phyloP scores from a whole-genome alignment of 257 asterid species.

The Capsicum baccatum region DNA sequence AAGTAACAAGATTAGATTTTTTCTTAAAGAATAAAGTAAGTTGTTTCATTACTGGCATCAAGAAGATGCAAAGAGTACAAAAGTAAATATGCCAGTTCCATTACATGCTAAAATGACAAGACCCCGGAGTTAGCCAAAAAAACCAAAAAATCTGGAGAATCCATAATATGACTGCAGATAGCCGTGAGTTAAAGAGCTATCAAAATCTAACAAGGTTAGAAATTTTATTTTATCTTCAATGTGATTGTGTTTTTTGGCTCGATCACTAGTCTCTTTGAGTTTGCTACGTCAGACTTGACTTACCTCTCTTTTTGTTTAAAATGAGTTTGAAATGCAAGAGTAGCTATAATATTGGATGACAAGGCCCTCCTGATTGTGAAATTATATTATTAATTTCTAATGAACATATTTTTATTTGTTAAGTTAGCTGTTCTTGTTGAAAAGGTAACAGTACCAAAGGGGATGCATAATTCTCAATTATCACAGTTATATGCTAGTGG shows the following conservation, averaged over 20 bases:
- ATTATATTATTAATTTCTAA: background rate
- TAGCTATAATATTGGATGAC: background rate
- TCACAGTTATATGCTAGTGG: background rate
- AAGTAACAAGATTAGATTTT: background rate
- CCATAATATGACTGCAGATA: background rate
- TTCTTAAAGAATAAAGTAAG: background rate
- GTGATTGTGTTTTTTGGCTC: background rate
- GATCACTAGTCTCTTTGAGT: background rate
- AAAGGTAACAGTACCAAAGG: background rate
- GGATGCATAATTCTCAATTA: background rate
- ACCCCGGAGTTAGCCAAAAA: background rate
- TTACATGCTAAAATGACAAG: background rate
- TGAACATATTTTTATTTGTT: background rate
- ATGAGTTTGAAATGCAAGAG: background rate
- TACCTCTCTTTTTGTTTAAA: background rate
- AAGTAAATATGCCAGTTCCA: background rate
- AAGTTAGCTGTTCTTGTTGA: background rate
- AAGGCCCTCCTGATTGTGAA: background rate
- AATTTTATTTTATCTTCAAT: background rate
- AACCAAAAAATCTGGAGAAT: background rate
- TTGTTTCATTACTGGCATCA: background rate
- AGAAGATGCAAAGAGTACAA: slow-evolving; percentile 3
- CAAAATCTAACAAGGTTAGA: background rate
- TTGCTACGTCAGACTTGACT: background rate
- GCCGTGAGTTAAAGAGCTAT: background rate